These are phyloP conservation scores for Fragaria ananassa DNA, from an alignment of 306 rosid species.

Conservation along the genomic window DNA sequence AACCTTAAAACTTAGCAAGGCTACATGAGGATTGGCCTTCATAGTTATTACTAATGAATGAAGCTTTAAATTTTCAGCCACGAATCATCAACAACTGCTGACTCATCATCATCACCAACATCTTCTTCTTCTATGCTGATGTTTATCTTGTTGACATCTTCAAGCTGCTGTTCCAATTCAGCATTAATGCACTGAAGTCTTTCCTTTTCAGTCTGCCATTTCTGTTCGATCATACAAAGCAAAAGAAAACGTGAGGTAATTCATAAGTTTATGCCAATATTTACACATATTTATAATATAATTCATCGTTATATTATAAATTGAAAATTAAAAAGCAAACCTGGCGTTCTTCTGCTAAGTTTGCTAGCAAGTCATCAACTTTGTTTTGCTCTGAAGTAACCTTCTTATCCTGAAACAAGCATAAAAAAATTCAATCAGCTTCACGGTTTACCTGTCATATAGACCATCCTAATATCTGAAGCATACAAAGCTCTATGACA, in stretches of 20 bases:
- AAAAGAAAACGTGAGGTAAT: background rate
- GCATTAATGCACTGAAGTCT: slow-evolving; percentile 40
- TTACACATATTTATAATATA: background rate
- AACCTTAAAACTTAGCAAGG: background rate
- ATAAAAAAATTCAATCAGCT: slow-evolving; percentile 2
- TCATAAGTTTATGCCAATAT: background rate
- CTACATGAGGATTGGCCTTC: background rate
- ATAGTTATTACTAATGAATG: background rate
- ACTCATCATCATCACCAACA: slow-evolving; percentile 20
- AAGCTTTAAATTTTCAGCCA: slow-evolving; percentile 10
- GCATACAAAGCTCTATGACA: background rate
- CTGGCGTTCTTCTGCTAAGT: slow-evolving; percentile 49
- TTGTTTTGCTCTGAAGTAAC: slow-evolving; percentile 51
- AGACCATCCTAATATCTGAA: background rate
- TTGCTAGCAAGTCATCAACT: slow-evolving; percentile 43
- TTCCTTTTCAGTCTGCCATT: slow-evolving; percentile 55
- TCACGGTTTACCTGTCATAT: background rate
- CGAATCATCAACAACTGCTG: background rate
- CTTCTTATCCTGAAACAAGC: slow-evolving; percentile 41
- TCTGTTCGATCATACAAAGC: slow-evolving; percentile 10
- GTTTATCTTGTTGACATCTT: slow-evolving; percentile 18
- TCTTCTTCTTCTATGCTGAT: slow-evolving; percentile 31
- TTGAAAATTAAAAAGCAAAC: slow-evolving; percentile 22
- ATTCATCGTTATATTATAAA: background rate
- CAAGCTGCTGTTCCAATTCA: slow-evolving; percentile 49